Percentiles rank a stretch among this genome's conserved stretches.
phyloP scores from a whole-genome alignment of 176 grass and related monocot genomes.

The Zoysia pacifica region DNA sequence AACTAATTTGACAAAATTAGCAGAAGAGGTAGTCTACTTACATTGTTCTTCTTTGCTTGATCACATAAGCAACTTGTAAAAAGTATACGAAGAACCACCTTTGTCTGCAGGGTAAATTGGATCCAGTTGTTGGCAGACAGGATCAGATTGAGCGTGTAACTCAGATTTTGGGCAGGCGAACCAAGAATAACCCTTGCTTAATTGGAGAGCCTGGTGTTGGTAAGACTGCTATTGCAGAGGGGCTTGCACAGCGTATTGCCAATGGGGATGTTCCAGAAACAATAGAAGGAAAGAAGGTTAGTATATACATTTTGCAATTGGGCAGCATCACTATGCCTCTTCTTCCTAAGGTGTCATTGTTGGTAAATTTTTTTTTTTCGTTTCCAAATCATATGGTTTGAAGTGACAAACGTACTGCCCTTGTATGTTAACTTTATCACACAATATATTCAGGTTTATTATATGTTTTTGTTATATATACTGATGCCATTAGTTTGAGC shows the following conservation, averaged over 20 bases:
- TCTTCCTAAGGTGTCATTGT: neutral
- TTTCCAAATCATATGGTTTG: neutral
- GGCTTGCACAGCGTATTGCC: constrained; percentile 86
- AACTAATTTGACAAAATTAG: constrained; percentile 97
- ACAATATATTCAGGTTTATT: neutral
- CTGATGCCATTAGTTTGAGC: neutral
- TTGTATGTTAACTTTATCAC: neutral
- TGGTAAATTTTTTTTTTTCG: neutral
- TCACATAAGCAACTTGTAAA: neutral
- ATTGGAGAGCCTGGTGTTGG: constrained; percentile 98
- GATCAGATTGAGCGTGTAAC: constrained; percentile 94
- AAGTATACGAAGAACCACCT: neutral
- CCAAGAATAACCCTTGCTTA: constrained; percentile 96
- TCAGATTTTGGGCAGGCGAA: constrained; percentile 90
- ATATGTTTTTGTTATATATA: neutral
- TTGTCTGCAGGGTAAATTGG: constrained; percentile 84
- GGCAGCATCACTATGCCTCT: neutral
- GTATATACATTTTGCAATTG: constrained; percentile 23
- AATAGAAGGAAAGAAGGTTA: constrained; percentile 99
- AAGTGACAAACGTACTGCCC: neutral
- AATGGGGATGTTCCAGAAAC: constrained; percentile 97
- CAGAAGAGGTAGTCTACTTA: constrained; percentile 73
- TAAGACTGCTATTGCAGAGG: constrained; percentile 96
- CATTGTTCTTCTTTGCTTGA: neutral
- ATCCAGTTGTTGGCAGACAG: constrained; percentile 88